Evolutionary conservation across 257 asterid species (phyloP).

Genomic region (Scutellaria baicalensis): DNA sequence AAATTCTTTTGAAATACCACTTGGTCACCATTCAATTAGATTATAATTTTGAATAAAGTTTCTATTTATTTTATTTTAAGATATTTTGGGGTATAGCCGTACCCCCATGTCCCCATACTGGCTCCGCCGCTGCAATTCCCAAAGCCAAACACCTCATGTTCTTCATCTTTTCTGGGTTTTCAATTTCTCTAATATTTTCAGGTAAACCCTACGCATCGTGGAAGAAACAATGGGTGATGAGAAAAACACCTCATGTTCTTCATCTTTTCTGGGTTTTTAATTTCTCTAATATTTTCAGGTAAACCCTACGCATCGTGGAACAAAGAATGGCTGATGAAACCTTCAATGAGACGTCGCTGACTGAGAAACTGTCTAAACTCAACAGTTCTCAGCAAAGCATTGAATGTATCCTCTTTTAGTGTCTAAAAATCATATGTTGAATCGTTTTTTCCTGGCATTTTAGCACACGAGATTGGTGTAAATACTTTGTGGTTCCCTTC

Average conservation of each 20-base stretch:
- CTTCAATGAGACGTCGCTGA: slow-evolving; percentile 52
- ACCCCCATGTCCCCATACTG: too few species aligned
- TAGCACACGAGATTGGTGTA: background rate
- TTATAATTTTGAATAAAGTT: too few species aligned
- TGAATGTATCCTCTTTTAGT: slow-evolving; percentile 79
- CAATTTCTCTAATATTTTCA: slow-evolving; percentile 15
- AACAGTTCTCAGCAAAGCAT: slow-evolving; percentile 92
- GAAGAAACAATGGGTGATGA: slow-evolving; percentile 55
- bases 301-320: background rate
- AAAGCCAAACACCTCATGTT: background rate
- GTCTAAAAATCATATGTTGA: background rate
- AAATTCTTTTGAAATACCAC: too few species aligned
- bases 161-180: background rate
- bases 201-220: slow-evolving; percentile 19
- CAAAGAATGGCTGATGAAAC: slow-evolving; percentile 57
- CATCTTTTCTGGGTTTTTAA: background rate
- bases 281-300: slow-evolving; percentile 27
- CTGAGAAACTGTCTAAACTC: slow-evolving; percentile 83
- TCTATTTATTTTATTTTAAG: too few species aligned
- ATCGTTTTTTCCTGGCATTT: background rate
- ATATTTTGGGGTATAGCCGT: too few species aligned
- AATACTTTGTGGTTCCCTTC: background rate
- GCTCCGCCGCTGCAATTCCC: too few species aligned
- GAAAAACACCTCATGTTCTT: background rate
- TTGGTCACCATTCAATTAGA: too few species aligned